Evolutionary conservation across 2,329 filamentous ascomycete genomes (phyloP), one percentile per base, ranked within the genome.

Genomic region (Fusarium euwallaceae): DNA sequence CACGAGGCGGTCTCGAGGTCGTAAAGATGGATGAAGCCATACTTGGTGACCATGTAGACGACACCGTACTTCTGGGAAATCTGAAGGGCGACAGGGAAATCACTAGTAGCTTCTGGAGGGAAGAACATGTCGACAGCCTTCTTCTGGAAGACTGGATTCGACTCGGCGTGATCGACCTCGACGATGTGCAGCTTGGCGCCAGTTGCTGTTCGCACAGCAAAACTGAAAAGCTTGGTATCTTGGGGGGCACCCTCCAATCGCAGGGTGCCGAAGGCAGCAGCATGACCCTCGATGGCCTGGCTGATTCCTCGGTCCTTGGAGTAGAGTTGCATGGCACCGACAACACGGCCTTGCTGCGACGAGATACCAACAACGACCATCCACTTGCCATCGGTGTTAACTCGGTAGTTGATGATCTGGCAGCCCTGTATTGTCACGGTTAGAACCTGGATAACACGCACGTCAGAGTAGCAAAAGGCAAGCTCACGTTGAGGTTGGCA

Each of bases 381-480:
- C 97, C 97, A 99, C 86, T 98, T 98, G 83, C 95, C 95, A 76
- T 99, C 96, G 75, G 92, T 91, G 84, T 96, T 98, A 78, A 97
- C 94, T 78, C 96, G 95, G 87, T 99, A 99, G 87, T 98, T 99
- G 90, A 99, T 99, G 84, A 99, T 99, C 91, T 99, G 97, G 85
- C 95, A 97, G 76, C 93, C 93, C 94, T 97, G 79, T 67, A 41
- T 34, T 14, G n/a, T 56, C 17, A 37, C 39, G 64, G 70, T 78
- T 70, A 80, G 78, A 72, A 55, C 37, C 34, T 53, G 32, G 16
- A 56, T 29, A 4, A 17, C 37, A 17, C 22, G 36, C 37, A 17
- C 22, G 32, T 64, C 59, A 65, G 16, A 43, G 17, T n/a, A 16
- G 27, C 11, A 37, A 11, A 36, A 37, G 58, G 43, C 45, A 20